Percentiles rank a stretch among this genome's conserved stretches.
phyloP scores from a whole-genome alignment of 148 eudicot species.

The Beta vulgaris region DNA sequence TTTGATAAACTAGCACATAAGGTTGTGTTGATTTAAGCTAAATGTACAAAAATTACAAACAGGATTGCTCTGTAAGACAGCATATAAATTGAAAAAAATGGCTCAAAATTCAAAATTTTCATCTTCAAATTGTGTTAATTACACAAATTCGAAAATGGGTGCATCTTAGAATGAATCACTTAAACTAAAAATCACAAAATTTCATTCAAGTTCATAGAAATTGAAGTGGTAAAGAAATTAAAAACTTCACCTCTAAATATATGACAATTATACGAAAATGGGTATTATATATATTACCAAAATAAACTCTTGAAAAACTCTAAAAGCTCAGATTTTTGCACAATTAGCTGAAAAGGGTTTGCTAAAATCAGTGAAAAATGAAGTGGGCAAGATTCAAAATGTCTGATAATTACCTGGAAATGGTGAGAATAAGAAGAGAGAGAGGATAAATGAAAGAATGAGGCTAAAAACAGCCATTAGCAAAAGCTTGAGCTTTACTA shows the following conservation, averaged over 20 bases:
- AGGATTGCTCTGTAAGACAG: background rate
- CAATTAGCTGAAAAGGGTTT: slow-evolving; percentile 15
- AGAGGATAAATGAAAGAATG: slow-evolving; percentile 23
- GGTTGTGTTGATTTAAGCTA: background rate
- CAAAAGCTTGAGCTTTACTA: slow-evolving; percentile 38
- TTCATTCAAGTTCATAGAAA: background rate
- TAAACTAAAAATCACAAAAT: background rate
- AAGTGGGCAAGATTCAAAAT: slow-evolving; percentile 21
- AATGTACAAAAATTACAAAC: background rate
- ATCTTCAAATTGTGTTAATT: background rate
- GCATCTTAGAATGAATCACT: no score
- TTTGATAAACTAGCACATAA: background rate
- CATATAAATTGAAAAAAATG: background rate
- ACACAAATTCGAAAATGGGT: no score
- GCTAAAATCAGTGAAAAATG: slow-evolving; percentile 18
- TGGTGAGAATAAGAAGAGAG: slow-evolving; percentile 32
- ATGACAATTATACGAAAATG: background rate
- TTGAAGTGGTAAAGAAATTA: background rate
- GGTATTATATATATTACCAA: background rate
- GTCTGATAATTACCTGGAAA: slow-evolving; percentile 34
- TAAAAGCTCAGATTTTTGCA: slow-evolving; percentile 9
- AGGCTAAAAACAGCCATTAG: slow-evolving; percentile 60
- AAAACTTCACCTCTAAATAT: background rate
- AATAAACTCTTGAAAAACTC: background rate
- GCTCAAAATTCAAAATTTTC: background rate